Conservation (phyloP, 768 basidiomycete species). For the Hypsizygus marmoreus region DNA sequence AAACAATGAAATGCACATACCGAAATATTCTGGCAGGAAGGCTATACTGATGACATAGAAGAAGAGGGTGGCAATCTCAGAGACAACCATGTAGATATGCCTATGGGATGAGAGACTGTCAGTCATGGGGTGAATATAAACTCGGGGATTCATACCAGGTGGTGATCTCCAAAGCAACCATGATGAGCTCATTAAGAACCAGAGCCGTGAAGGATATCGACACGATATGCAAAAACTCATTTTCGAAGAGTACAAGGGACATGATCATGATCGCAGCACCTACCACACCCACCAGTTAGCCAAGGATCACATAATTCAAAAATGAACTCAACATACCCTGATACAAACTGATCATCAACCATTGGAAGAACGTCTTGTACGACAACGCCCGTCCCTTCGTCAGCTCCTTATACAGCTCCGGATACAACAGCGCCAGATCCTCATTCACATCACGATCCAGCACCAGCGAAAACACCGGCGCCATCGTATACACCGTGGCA, state of each 20-base stretch:
- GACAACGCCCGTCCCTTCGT: slow-evolving; percentile 96
- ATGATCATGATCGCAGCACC: slow-evolving; percentile 99
- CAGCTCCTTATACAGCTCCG: slow-evolving; percentile 96
- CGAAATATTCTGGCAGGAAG: slow-evolving; percentile 96
- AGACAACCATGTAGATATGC: slow-evolving; percentile 95
- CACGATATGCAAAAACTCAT: slow-evolving; percentile 96
- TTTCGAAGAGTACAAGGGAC: slow-evolving; percentile 94
- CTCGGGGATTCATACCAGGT: slow-evolving; percentile 68
- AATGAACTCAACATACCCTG: slow-evolving; percentile 61
- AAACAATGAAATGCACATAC: slow-evolving; percentile 46
- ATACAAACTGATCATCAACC: slow-evolving; percentile 97
- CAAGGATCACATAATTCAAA: not conserved
- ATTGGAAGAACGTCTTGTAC: slow-evolving; percentile 98
- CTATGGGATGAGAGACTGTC: slow-evolving; percentile 39
- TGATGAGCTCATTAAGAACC: slow-evolving; percentile 95
- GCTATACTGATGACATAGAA: slow-evolving; percentile 91
- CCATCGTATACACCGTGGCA: slow-evolving; percentile 97
- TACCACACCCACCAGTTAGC: slow-evolving; percentile 29
- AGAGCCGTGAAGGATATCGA: slow-evolving; percentile 97
- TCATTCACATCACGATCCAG: slow-evolving; percentile 95
- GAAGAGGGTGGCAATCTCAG: slow-evolving; percentile 85
- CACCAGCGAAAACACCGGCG: slow-evolving; percentile 96
- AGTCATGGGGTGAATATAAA: not conserved
- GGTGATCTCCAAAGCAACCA: slow-evolving; percentile 98
- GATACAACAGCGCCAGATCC: slow-evolving; percentile 92